A percentile compares a stretch with the other conserved stretches of the same genome.
phyloP scores from a whole-genome alignment of 371 early-diverging fungal species.

The Syncephalastrum racemosum region DNA sequence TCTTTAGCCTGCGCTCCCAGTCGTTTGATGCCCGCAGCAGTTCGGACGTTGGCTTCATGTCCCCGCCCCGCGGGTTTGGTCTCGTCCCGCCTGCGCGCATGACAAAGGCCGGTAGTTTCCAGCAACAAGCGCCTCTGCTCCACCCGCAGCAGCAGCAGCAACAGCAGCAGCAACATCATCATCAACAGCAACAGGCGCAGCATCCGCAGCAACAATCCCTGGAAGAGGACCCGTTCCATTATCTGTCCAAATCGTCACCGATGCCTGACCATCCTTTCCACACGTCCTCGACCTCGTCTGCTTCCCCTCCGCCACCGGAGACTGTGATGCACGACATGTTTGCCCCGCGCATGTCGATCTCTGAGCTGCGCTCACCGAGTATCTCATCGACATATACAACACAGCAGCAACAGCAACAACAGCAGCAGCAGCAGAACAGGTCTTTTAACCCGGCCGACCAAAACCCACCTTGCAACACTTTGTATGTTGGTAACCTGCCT shows the following conservation, averaged over 20 bases:
- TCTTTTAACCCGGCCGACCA: slow-evolving; percentile 69
- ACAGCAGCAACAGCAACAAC: slow-evolving; percentile 23
- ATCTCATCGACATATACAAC: slow-evolving; percentile 20
- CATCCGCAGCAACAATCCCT: background rate
- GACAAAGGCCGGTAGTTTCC: background rate
- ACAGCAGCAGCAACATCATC: slow-evolving; percentile 1
- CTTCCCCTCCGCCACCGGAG: slow-evolving; percentile 6
- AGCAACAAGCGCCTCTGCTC: background rate
- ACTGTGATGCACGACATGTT: slow-evolving; percentile 5
- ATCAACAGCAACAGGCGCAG: background rate
- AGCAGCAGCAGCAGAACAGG: slow-evolving; percentile 7
- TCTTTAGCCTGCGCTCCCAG: slow-evolving; percentile 15
- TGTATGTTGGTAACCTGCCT: slow-evolving; percentile 89
- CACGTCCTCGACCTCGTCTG: slow-evolving; percentile 12
- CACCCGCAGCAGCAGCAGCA: slow-evolving; percentile 4
- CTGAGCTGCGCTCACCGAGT: slow-evolving; percentile 20
- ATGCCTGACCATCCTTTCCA: slow-evolving; percentile 18
- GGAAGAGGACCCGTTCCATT: slow-evolving; percentile 12
- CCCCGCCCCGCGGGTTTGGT: slow-evolving; percentile 15
- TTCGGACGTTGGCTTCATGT: slow-evolving; percentile 12
- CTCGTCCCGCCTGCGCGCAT: slow-evolving; percentile 3
- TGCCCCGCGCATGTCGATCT: slow-evolving; percentile 9
- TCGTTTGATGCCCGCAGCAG: slow-evolving; percentile 15
- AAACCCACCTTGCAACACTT: slow-evolving; percentile 91
- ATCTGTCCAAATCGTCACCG: slow-evolving; percentile 23